phyloP scores from a whole-genome alignment of 495 filamentous ascomycete species.

The Collariella sp. region DNA sequence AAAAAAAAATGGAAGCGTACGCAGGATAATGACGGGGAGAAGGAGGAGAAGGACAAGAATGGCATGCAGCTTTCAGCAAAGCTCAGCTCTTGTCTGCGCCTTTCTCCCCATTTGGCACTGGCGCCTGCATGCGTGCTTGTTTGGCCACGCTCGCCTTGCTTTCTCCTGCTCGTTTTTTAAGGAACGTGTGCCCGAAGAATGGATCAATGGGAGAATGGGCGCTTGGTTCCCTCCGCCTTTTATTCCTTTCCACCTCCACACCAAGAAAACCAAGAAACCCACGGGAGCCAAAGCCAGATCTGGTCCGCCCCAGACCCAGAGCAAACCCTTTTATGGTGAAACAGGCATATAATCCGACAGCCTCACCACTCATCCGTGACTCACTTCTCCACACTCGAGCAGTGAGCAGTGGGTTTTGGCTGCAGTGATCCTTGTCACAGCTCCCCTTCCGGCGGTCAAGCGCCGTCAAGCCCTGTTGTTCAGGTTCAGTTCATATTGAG shows the following conservation, averaged over 20 bases:
- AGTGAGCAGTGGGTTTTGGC: constrained; percentile 16
- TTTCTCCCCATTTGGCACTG: constrained; percentile 15
- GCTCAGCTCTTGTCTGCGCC: constrained; percentile 5
- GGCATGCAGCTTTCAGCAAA: not conserved
- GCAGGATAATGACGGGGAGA: too few relatives aligned
- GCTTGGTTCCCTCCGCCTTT: too few relatives aligned
- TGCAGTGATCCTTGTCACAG: constrained; percentile 23
- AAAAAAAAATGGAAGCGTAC: not conserved
- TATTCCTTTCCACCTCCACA: not conserved
- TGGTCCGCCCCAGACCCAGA: not conserved
- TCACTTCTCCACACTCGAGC: constrained; percentile 26
- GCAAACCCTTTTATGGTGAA: constrained; percentile 19
- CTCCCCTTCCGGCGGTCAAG: constrained; percentile 7
- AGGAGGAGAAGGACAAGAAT: not conserved
- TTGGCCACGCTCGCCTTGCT: constrained; percentile 2
- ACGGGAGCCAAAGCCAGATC: constrained; percentile 8
- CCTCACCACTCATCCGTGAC: constrained; percentile 27
- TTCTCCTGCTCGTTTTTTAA: not conserved
- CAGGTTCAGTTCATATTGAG: constrained; percentile 22
- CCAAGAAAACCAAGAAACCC: too few relatives aligned
- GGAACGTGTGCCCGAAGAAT: not conserved
- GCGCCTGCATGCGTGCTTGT: not conserved
- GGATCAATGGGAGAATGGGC: too few relatives aligned
- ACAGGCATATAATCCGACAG: constrained; percentile 24
- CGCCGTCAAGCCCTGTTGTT: not conserved